phyloP scores from a whole-genome alignment of 352 stramenopile genomes.

The Pythium plurisporium region DNA sequence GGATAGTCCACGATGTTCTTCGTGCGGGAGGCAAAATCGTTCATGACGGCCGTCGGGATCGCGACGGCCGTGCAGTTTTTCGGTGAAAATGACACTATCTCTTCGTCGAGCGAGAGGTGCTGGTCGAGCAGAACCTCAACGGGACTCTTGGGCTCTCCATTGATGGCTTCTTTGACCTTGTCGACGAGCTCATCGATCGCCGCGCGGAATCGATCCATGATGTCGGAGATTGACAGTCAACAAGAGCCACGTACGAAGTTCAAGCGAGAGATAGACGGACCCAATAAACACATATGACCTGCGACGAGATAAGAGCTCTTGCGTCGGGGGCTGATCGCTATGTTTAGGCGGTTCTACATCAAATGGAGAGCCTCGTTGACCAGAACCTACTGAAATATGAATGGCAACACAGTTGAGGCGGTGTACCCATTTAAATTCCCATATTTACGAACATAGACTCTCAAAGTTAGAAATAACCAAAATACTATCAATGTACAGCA shows the following conservation, averaged over 20 bases:
- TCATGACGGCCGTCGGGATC: slow-evolving; percentile 51
- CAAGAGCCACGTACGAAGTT: too few relatives aligned
- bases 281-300: too few relatives aligned
- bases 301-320: too few relatives aligned
- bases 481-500: not conserved
- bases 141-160: slow-evolving; percentile 51
- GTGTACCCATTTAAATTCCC: not conserved
- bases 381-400: too few relatives aligned
- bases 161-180: slow-evolving; percentile 52
- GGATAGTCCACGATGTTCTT: slow-evolving; percentile 73
- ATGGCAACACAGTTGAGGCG: too few relatives aligned
- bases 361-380: too few relatives aligned
- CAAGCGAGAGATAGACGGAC: too few relatives aligned
- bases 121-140: slow-evolving; percentile 62
- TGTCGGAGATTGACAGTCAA: too few relatives aligned
- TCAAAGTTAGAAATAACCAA: not conserved
- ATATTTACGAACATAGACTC: not conserved
- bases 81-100: slow-evolving; percentile 35
- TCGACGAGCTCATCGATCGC: slow-evolving; percentile 60
- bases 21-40: slow-evolving; percentile 57
- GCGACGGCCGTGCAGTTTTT: slow-evolving; percentile 32
- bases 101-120: slow-evolving; percentile 51
- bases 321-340: too few relatives aligned
- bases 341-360: too few relatives aligned
- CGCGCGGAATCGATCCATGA: slow-evolving; percentile 53